Conservation (phyloP, 176 grass and related monocot genomes). For the Alopecurus myosuroides region DNA sequence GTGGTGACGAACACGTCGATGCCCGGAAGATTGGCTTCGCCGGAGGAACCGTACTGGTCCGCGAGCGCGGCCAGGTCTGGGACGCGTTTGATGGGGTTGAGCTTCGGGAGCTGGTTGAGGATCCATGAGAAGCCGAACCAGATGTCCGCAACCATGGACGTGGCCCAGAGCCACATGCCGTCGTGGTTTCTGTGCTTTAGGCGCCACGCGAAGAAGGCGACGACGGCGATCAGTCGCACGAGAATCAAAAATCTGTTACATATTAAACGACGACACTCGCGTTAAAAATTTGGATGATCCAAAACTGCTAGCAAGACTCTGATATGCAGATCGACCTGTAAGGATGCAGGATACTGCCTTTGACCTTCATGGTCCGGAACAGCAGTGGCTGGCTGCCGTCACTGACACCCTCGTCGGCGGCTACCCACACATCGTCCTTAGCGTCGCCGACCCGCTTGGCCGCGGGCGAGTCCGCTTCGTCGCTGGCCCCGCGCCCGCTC, state of each 20-base stretch:
- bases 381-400: constrained; percentile 5
- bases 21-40: constrained; percentile 15
- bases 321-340: constrained; percentile 21
- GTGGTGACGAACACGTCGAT: constrained; percentile 49
- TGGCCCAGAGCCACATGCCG: constrained; percentile 29
- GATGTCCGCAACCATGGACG: constrained; percentile 32
- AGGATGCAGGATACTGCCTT: constrained; percentile 42
- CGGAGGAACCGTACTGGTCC: not conserved
- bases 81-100: constrained; percentile 34
- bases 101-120: constrained; percentile 44
- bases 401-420: constrained; percentile 1
- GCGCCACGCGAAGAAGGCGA: constrained; percentile 38
- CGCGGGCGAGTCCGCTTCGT: not conserved
- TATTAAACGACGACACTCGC: not conserved
- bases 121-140: constrained; percentile 50
- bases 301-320: not conserved
- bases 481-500: not conserved
- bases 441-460: not conserved
- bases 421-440: constrained; percentile 37
- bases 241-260: constrained; percentile 36
- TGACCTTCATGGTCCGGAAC: constrained; percentile 45
- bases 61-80: constrained; percentile 32
- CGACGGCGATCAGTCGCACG: constrained; percentile 13
- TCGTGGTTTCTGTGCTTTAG: constrained; percentile 17
- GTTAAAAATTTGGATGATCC: not conserved